A percentile compares a stretch with the other conserved stretches of the same genome.
These are phyloP conservation scores for Microbotryomycetes sp. DNA, from an alignment of 1,284 basidiomycete species.

Conservation along the genomic window DNA sequence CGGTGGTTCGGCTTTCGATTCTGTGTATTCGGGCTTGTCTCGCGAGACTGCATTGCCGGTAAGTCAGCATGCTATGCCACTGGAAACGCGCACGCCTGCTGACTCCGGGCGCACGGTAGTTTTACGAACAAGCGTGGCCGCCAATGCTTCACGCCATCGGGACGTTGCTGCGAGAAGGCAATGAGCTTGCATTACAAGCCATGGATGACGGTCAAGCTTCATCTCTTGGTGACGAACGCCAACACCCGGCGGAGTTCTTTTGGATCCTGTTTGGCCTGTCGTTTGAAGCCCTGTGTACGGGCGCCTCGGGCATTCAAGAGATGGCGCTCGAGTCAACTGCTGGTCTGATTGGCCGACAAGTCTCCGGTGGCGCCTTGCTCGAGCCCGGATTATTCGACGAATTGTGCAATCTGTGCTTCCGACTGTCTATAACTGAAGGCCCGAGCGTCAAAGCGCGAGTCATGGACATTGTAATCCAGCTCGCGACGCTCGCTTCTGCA, in stretches of 20 bases:
- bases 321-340: slow-evolving; percentile 73
- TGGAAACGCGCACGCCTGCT: not conserved
- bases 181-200: slow-evolving; percentile 63
- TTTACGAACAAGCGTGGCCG: slow-evolving; percentile 76
- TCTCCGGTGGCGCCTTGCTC: slow-evolving; percentile 70
- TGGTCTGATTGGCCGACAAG: slow-evolving; percentile 66
- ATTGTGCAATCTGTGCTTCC: slow-evolving; percentile 76
- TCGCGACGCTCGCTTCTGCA: not conserved
- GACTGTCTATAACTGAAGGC: slow-evolving; percentile 80
- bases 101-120: slow-evolving; percentile 49
- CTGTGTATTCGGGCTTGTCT: slow-evolving; percentile 76
- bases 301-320: slow-evolving; percentile 40
- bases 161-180: slow-evolving; percentile 63
- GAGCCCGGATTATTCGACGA: slow-evolving; percentile 82
- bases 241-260: slow-evolving; percentile 73
- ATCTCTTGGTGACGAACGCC: slow-evolving; percentile 8
- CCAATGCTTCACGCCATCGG: slow-evolving; percentile 81
- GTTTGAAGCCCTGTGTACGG: slow-evolving; percentile 68
- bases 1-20: slow-evolving; percentile 51
- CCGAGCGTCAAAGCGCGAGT: slow-evolving; percentile 65
- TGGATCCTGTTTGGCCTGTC: slow-evolving; percentile 86
- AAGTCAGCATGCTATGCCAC: slow-evolving; percentile 39
- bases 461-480: slow-evolving; percentile 51
- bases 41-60: slow-evolving; percentile 85
- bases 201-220: slow-evolving; percentile 60